Percentiles rank a stretch among this genome's conserved stretches.
phyloP scores from a whole-genome alignment of 2,329 filamentous ascomycete species.

The Rutstroemia sp. region DNA sequence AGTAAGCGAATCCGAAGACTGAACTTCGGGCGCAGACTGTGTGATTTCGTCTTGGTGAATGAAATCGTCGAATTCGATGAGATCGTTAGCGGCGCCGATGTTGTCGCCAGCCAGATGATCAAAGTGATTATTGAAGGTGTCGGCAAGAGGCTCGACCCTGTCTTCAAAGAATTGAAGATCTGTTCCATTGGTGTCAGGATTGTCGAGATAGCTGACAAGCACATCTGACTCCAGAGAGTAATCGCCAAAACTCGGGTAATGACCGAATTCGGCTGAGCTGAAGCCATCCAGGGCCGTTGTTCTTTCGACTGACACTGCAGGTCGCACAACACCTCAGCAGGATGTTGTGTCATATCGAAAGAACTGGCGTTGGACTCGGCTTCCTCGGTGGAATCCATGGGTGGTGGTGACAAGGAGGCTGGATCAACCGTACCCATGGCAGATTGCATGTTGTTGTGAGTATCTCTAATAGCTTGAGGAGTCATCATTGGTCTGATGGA shows the following conservation, averaged over 20 bases:
- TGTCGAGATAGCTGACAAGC: slow-evolving; percentile 53
- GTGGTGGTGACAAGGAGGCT: slow-evolving; percentile 49
- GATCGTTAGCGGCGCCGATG: slow-evolving; percentile 44
- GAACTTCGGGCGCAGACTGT: slow-evolving; percentile 27
- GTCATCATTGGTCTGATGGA: slow-evolving; percentile 16
- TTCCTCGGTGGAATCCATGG: slow-evolving; percentile 44
- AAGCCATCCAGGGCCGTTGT: slow-evolving; percentile 28
- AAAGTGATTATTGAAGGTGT: slow-evolving; percentile 57
- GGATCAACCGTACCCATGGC: slow-evolving; percentile 49
- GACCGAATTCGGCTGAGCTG: slow-evolving; percentile 38
- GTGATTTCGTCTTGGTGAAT: slow-evolving; percentile 41
- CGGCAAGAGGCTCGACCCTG: slow-evolving; percentile 67
- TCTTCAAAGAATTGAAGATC: slow-evolving; percentile 72
- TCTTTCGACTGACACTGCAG: slow-evolving; percentile 97
- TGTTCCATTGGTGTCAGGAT: slow-evolving; percentile 60
- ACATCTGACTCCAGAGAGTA: slow-evolving; percentile 57
- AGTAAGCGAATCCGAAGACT: slow-evolving; percentile 31
- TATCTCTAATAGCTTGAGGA: slow-evolving; percentile 21
- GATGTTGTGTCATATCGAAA: slow-evolving; percentile 99
- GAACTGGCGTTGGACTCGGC: slow-evolving; percentile 27
- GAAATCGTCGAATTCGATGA: slow-evolving; percentile 46
- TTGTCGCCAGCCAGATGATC: slow-evolving; percentile 60
- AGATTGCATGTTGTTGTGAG: slow-evolving; percentile 26
- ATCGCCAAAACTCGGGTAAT: slow-evolving; percentile 43
- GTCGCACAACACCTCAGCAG: slow-evolving; percentile 99